Percentiles rank a stretch among this genome's conserved stretches.
These are phyloP conservation scores for Fraxinus latifolia DNA, from an alignment of 305 asterid genomes.

Conservation along the genomic window DNA sequence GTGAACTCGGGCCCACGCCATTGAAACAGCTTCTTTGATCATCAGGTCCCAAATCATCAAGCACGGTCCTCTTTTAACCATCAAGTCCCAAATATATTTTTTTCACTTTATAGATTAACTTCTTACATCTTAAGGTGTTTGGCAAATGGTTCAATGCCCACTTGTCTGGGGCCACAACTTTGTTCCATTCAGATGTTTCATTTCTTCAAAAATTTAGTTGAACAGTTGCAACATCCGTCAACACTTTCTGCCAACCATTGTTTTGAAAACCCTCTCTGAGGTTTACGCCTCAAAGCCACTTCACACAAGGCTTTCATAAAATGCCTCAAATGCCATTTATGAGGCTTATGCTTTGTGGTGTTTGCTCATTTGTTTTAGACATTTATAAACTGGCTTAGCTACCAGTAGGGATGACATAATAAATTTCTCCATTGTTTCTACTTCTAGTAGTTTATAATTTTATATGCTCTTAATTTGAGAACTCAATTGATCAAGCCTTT, in stretches of 20 bases:
- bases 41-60: not conserved
- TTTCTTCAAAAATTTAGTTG: not conserved
- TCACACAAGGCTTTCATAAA: not conserved
- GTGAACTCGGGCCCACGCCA: not conserved
- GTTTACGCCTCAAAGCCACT: not conserved
- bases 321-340: not conserved
- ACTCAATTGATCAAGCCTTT: not conserved
- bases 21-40: not conserved
- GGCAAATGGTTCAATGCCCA: not conserved
- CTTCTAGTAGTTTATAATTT: not conserved
- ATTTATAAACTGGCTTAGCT: not conserved
- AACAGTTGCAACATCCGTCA: not conserved
- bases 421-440: not conserved
- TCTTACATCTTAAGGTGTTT: not conserved
- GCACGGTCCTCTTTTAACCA: not conserved
- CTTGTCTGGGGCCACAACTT: constrained; percentile 1
- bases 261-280: not conserved
- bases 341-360: not conserved
- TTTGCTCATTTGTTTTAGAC: not conserved
- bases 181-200: not conserved
- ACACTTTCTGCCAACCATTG: not conserved
- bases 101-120: not conserved
- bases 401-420: not conserved
- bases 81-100: not conserved
- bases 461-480: not conserved